These are phyloP conservation scores for Wickerhamomyces kurtzmanii DNA, from an alignment of 805 yeast genomes.

Conservation along the genomic window DNA sequence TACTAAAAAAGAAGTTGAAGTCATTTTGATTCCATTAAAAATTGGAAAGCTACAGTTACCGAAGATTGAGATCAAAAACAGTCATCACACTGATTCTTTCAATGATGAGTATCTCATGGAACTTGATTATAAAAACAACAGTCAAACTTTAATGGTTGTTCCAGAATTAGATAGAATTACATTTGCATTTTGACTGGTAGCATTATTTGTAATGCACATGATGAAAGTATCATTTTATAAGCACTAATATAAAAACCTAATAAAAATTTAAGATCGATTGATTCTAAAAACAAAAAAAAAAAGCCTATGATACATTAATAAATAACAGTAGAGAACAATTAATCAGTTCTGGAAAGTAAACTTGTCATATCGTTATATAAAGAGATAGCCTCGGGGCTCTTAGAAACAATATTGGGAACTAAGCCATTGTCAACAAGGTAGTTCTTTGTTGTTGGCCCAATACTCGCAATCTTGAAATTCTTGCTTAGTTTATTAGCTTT, in stretches of 20 bases:
- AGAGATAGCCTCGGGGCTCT: constrained; percentile 61
- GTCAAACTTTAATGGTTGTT: constrained; percentile 60
- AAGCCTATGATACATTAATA: background rate
- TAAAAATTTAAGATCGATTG: constrained; percentile 8
- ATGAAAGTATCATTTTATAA: background rate
- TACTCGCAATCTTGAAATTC: constrained; percentile 53
- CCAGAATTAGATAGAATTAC: constrained; percentile 31
- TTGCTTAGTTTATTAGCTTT: constrained; percentile 6
- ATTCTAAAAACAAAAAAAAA: constrained; percentile 1
- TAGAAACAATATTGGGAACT: constrained; percentile 52
- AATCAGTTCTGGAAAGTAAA: background rate
- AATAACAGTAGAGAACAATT: constrained; percentile 1
- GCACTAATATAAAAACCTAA: constrained; percentile 12
- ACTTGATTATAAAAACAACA: constrained; percentile 55
- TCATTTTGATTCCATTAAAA: constrained; percentile 63
- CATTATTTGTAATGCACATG: background rate
- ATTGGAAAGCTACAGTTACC: constrained; percentile 71
- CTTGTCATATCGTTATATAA: constrained; percentile 28
- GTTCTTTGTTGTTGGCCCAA: constrained; percentile 85
- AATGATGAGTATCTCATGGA: constrained; percentile 37
- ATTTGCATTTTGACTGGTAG: constrained; percentile 1
- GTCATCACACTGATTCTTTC: constrained; percentile 14
- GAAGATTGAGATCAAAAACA: constrained; percentile 34
- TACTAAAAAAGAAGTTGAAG: constrained; percentile 14
- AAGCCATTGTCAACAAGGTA: constrained; percentile 46